Conservation (phyloP, 164 flowering plant species). For the Sextonia rubra region DNA sequence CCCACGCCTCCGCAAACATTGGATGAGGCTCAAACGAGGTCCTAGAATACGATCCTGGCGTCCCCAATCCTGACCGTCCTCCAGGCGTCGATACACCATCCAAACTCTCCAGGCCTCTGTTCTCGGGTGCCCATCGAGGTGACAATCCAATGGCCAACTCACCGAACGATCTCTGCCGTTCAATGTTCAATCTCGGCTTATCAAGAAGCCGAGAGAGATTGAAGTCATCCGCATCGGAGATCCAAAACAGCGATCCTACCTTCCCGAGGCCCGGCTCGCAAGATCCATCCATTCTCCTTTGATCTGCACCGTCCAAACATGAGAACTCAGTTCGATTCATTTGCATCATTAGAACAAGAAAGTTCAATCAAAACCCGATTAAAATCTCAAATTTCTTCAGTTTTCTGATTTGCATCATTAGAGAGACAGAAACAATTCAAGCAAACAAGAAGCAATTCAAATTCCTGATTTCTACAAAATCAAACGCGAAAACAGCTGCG, state of each 20-base stretch:
- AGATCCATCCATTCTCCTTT: neutral
- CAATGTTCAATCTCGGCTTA: constrained; percentile 22
- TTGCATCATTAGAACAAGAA: too few species aligned
- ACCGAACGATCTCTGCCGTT: constrained; percentile 22
- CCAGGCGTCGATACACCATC: constrained; percentile 38
- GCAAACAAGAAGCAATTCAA: neutral
- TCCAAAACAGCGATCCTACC: neutral
- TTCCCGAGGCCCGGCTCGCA: neutral
- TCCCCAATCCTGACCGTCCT: constrained; percentile 30
- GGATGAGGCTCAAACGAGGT: constrained; percentile 50
- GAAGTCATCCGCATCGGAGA: constrained; percentile 11
- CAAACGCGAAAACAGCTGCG: neutral
- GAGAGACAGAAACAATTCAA: too few species aligned
- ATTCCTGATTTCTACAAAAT: neutral
- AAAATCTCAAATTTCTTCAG: too few species aligned
- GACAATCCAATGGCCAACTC: constrained; percentile 21
- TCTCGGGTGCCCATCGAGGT: constrained; percentile 23
- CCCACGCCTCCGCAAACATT: constrained; percentile 69
- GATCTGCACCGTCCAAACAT: neutral
- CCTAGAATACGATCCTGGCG: constrained; percentile 36
- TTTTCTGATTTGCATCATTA: too few species aligned
- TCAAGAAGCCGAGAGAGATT: constrained; percentile 14
- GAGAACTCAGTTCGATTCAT: too few species aligned
- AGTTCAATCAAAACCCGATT: too few species aligned
- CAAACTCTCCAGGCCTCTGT: constrained; percentile 27